These are phyloP conservation scores for Pelargonium australe DNA, from an alignment of 441 rosid species.

Conservation along the genomic window DNA sequence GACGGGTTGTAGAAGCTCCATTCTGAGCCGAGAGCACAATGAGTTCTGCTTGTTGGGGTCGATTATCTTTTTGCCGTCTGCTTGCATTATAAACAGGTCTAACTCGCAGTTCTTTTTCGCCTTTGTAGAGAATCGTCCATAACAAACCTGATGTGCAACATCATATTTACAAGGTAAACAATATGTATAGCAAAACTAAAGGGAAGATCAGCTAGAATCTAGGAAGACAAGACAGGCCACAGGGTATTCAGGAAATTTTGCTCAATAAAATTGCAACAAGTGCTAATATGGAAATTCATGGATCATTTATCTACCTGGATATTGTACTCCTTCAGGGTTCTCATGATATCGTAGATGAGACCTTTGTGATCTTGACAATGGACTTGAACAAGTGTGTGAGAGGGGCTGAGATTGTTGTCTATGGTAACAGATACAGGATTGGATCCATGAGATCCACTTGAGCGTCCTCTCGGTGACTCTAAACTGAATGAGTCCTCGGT, in stretches of 20 bases:
- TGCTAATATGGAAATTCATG: neutral
- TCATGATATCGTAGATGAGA: slow-evolving; percentile 55
- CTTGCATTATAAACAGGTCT: slow-evolving; percentile 56
- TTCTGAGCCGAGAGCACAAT: slow-evolving; percentile 45
- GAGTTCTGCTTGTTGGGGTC: slow-evolving; percentile 48
- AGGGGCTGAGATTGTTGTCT: slow-evolving; percentile 52
- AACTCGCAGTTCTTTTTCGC: slow-evolving; percentile 41
- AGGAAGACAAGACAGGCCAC: no score
- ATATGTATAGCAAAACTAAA: neutral
- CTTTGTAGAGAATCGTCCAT: slow-evolving; percentile 46
- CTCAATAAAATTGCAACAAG: neutral
- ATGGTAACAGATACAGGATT: slow-evolving; percentile 32
- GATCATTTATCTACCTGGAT: slow-evolving; percentile 37
- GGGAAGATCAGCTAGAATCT: no score
- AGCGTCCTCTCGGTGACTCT: slow-evolving; percentile 29
- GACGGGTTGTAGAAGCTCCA: slow-evolving; percentile 53
- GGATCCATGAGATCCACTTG: slow-evolving; percentile 31
- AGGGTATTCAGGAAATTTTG: neutral
- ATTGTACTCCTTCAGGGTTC: slow-evolving; percentile 64
- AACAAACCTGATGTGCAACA: slow-evolving; percentile 35
- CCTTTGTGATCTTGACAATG: slow-evolving; percentile 65
- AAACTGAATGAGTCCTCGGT: slow-evolving; percentile 44
- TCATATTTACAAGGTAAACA: neutral
- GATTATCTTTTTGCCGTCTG: slow-evolving; percentile 53
- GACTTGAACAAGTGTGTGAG: slow-evolving; percentile 52